Conservation (phyloP, 768 basidiomycete species). For the Trametes cingulata region DNA sequence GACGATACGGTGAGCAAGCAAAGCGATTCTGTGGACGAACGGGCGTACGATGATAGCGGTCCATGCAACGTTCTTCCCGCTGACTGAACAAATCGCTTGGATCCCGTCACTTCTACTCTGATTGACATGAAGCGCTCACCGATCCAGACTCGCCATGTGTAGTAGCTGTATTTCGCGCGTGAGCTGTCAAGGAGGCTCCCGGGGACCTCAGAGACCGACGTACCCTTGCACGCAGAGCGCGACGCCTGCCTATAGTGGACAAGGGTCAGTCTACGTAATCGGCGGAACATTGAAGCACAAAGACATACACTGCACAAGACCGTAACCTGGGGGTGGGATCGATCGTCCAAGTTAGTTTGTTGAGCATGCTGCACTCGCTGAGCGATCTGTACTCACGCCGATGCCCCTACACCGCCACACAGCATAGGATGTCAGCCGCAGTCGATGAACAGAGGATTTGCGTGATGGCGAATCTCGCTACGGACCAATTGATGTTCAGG, state of each 20-base stretch:
- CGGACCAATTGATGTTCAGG: constrained; percentile 10
- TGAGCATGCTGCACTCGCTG: not conserved
- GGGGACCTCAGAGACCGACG: not conserved
- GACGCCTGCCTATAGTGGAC: not conserved
- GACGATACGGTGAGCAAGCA: not conserved
- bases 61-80: not conserved
- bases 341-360: not conserved
- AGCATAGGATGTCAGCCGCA: not conserved
- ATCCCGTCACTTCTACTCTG: rapidly evolving
- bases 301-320: constrained; percentile 7
- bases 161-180: not conserved
- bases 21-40: not conserved
- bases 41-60: not conserved
- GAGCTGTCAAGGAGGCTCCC: not conserved
- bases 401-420: constrained; percentile 10
- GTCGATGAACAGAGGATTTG: not conserved
- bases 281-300: not conserved
- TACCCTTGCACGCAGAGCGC: constrained; percentile 18
- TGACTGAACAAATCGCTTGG: not conserved
- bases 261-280: not conserved
- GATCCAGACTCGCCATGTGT: constrained; percentile 20
- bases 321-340: constrained; percentile 7
- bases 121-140: not conserved
- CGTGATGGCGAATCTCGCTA: not conserved
- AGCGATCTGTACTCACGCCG: constrained; percentile 4